Evolutionary conservation across 306 rosid genomes (phyloP).

Genomic region (Alnus glutinosa): DNA sequence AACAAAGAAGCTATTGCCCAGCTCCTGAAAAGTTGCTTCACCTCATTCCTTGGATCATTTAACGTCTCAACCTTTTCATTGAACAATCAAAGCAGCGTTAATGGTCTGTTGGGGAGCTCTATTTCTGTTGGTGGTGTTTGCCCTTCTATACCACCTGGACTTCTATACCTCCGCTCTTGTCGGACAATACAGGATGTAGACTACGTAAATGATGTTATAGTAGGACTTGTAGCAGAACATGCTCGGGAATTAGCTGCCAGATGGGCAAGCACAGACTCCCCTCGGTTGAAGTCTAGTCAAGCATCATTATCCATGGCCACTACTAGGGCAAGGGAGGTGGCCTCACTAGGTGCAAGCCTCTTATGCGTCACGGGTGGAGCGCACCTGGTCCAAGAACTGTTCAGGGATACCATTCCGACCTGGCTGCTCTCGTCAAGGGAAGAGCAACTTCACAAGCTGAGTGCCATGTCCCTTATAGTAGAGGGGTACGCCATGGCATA

Average conservation of each 20-base stretch:
- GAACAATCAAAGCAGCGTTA: conserved; percentile 48
- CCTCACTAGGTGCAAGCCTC: conserved; percentile 68
- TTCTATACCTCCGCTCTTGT: conserved; percentile 68
- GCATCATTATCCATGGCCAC: conserved; percentile 52
- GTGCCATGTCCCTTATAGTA: conserved; percentile 36
- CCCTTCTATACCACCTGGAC: conserved; percentile 68
- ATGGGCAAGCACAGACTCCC: conserved; percentile 36
- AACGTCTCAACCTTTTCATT: conserved; percentile 38
- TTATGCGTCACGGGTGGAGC: conserved; percentile 61
- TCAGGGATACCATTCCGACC: conserved; percentile 70
- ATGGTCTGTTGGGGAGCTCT: conserved; percentile 64
- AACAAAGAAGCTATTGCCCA: conserved; percentile 62
- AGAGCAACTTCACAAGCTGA: conserved; percentile 34
- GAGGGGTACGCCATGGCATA: conserved; percentile 79
- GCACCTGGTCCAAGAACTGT: conserved; percentile 62
- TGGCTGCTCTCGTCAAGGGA: conserved; percentile 56
- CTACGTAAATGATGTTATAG: conserved; percentile 48
- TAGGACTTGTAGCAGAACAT: conserved; percentile 55
- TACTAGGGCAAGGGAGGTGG: conserved; percentile 59
- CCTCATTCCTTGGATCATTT: conserved; percentile 55
- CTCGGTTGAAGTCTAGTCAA: conserved; percentile 44
- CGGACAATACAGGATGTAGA: conserved; percentile 49
- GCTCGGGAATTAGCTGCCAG: conserved; percentile 40
- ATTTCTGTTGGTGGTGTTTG: conserved; percentile 34
- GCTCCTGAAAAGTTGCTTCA: conserved; percentile 77